Evolutionary conservation across 768 basidiomycete genomes (phyloP).

Genomic region (Podaxis pistillaris): DNA sequence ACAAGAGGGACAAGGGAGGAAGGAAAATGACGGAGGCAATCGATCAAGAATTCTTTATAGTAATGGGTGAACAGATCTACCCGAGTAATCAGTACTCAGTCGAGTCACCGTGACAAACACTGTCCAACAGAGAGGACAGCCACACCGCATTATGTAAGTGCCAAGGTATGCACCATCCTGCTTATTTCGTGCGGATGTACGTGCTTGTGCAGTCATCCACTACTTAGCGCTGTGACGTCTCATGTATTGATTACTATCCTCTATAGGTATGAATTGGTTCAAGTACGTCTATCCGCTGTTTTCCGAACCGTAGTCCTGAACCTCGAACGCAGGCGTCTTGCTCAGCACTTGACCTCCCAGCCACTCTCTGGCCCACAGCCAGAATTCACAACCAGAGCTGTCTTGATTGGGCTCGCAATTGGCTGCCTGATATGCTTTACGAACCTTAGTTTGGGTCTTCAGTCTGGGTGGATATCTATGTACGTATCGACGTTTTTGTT

Average conservation of each 20-base stretch:
- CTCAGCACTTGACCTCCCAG: not conserved
- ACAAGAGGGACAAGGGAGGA: not conserved
- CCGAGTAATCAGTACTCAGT: not conserved
- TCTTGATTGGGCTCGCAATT: slow-evolving; percentile 75
- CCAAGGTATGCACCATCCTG: not conserved
- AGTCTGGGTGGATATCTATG: slow-evolving; percentile 92
- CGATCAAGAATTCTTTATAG: not conserved
- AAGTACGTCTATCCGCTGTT: slow-evolving; percentile 16
- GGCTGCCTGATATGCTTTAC: slow-evolving; percentile 90
- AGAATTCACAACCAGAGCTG: slow-evolving; percentile 54
- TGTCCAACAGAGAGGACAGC: not conserved
- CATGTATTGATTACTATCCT: slow-evolving; percentile 11
- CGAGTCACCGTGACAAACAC: not conserved
- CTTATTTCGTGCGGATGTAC: not conserved
- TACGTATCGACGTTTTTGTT: slow-evolving; percentile 28
- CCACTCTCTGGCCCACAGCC: slow-evolving; percentile 28
- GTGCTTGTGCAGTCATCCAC: not conserved
- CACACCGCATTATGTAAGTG: not conserved
- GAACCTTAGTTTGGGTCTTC: slow-evolving; percentile 84
- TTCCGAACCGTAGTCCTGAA: not conserved
- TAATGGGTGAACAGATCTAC: not conserved
- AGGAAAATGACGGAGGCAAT: not conserved
- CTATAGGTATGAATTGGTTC: slow-evolving; percentile 19
- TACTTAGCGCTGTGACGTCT: not conserved
- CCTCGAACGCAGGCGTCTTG: not conserved